phyloP scores from a whole-genome alignment of 106 monocot species.

The Cymbidium sinense region DNA sequence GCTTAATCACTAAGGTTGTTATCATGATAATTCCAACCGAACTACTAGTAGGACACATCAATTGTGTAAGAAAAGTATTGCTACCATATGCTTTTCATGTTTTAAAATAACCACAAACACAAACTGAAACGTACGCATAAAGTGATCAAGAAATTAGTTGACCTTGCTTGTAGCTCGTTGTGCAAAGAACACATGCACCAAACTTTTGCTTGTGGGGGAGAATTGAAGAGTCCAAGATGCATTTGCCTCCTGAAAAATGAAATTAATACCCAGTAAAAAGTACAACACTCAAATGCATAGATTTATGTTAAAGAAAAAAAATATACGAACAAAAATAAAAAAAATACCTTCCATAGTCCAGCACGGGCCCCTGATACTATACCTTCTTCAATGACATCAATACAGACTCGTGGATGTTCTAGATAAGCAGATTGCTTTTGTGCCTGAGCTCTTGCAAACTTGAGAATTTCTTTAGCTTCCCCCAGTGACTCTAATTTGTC shows the following conservation, averaged over 20 bases:
- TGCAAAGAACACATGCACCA: slow-evolving; percentile 89
- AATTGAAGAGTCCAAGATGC: slow-evolving; percentile 50
- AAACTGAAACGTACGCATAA: neutral
- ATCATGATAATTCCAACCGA: no score
- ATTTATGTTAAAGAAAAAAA: neutral
- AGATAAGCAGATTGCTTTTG: slow-evolving; percentile 73
- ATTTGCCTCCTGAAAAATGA: slow-evolving; percentile 62
- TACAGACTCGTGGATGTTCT: slow-evolving; percentile 69
- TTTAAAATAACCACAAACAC: slow-evolving; percentile 7
- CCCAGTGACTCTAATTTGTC: slow-evolving; percentile 82
- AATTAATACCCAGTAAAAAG: neutral
- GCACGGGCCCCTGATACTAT: slow-evolving; percentile 81
- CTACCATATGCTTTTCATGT: neutral
- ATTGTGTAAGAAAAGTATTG: neutral
- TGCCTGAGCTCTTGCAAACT: slow-evolving; percentile 82
- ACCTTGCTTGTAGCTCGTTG: slow-evolving; percentile 92
- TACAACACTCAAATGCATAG: neutral
- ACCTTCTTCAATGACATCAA: slow-evolving; percentile 92
- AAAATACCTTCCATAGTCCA: slow-evolving; percentile 80
- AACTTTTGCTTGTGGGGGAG: slow-evolving; percentile 73
- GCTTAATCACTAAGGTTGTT: no score
- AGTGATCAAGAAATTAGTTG: neutral
- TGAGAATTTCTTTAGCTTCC: slow-evolving; percentile 83
- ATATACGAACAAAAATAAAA: neutral
- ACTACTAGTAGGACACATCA: no score